Percentiles rank a stretch among this genome's conserved stretches.
Conservation (phyloP, 139 green algal species). For the Chlamydomonas asymmetrica region DNA sequence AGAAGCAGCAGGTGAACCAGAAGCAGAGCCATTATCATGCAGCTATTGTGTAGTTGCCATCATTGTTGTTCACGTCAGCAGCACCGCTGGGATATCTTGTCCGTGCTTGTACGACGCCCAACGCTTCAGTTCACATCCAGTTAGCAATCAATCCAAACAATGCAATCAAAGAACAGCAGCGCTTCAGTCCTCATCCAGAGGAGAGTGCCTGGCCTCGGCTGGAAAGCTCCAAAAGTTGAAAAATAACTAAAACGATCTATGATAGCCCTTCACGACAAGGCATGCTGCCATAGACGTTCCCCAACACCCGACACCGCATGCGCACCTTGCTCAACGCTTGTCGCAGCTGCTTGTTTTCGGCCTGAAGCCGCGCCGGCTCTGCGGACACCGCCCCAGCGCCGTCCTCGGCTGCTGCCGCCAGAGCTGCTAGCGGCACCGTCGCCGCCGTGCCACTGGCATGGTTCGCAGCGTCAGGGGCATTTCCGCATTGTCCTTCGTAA, state of each 20-base stretch:
- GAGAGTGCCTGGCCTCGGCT: not conserved
- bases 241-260: not conserved
- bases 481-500: too few relatives aligned
- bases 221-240: not conserved
- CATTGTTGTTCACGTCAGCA: too few relatives aligned
- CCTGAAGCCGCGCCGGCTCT: conserved; percentile 6
- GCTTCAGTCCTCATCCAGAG: not conserved
- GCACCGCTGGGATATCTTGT: too few relatives aligned
- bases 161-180: not conserved
- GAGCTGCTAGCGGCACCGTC: not conserved
- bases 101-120: not conserved
- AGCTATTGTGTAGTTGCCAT: too few relatives aligned
- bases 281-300: not conserved
- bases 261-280: not conserved
- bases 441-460: not conserved
- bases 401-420: not conserved
- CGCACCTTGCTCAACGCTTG: conserved; percentile 8
- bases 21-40: too few relatives aligned
- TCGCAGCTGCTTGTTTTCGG: conserved; percentile 16
- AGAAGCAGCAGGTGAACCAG: too few relatives aligned
- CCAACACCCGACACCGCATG: not conserved
- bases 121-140: too few relatives aligned
- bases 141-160: too few relatives aligned
- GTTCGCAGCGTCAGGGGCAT: too few relatives aligned
- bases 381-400: not conserved